Base-by-base conservation (phyloP, 2,329 filamentous ascomycete genomes). In the Cryphonectria radicalis region DNA sequence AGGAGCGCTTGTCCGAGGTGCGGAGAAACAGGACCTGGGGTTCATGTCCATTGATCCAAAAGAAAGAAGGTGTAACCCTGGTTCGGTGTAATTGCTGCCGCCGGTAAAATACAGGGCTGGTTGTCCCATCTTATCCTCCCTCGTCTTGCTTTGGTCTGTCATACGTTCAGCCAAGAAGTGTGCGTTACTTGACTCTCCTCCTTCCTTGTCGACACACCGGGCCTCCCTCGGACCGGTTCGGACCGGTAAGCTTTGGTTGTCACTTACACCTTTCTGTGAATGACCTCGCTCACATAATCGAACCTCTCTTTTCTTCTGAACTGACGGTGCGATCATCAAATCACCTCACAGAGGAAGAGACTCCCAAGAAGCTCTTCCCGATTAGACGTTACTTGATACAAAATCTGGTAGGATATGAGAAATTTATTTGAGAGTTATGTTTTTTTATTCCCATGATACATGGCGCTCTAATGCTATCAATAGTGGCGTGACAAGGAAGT, bases 11-110 rank as follows among this genome's bases (percentile, higher is more conserved):
- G 67, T 43, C 46, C 46, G 28, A 63, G 46, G 59, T 72, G 70
- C 59, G 70, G 70, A 70, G 67, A 60, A 72, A n/a, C 7, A 50
- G 8, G 19, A 53, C 43, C 35, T 50, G 63, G 67, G 70, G 67
- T 59, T 60, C 42, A 43, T 28, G 67, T 63, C 60, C 19, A 43
- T 22, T 55, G 53, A 57, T 57, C 53, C n/a, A 57, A 32, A 68
- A 62, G 22, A 19, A 37, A n/a, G 63, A 42, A 37, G 35, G 43
- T 46, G 40, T 28, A 7, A 28, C 55, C 70, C 53, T 25, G 37
- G 57, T 40, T 70, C 70, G 70, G 70, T 63, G 43, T 72, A 72
- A 55, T 62, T 72, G 59, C 25, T 43, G 40, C 70, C 70, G 70
- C 50, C 67, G 50, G 46, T n/a, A 25, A 66, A 57, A 66, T 25